A percentile compares a stretch with the other conserved stretches of the same genome.
Evolutionary conservation across 257 asterid species (phyloP).

Genomic region (Ajuga chamaepitys): DNA sequence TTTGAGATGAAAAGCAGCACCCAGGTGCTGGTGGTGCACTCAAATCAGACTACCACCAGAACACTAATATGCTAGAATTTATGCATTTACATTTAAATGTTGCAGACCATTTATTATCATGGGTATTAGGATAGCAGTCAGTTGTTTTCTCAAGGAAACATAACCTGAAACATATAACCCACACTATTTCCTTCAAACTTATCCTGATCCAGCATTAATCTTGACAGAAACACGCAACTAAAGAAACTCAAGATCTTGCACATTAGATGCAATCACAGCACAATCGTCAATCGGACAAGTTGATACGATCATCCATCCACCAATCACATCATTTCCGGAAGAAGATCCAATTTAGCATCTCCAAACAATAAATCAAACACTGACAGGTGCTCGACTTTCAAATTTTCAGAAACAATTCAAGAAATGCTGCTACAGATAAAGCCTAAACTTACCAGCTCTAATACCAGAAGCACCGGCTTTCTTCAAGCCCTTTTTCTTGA

Average conservation of each 20-base stretch:
- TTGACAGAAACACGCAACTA: neutral
- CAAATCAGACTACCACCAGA: neutral
- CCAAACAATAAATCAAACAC: conserved; percentile 6
- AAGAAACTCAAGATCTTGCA: conserved; percentile 10
- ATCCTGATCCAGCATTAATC: neutral
- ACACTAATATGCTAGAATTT: neutral
- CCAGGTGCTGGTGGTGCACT: neutral
- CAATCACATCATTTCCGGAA: neutral
- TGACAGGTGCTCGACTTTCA: neutral
- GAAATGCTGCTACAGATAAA: neutral
- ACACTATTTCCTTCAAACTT: neutral
- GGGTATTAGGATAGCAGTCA: neutral
- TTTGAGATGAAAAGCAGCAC: neutral
- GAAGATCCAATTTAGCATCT: neutral
- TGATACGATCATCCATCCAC: neutral
- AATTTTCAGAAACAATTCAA: neutral
- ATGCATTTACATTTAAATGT: neutral
- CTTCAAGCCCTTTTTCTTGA: conserved; percentile 84
- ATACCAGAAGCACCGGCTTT: conserved; percentile 82
- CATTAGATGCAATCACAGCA: conserved; percentile 4
- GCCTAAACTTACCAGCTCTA: conserved; percentile 53
- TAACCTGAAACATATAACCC: neutral
- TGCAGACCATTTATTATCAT: neutral
- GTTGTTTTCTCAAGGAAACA: neutral
- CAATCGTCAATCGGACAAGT: neutral